These are phyloP conservation scores for Cyclanthera cordifolia DNA, from an alignment of 306 rosid species.

Conservation along the genomic window DNA sequence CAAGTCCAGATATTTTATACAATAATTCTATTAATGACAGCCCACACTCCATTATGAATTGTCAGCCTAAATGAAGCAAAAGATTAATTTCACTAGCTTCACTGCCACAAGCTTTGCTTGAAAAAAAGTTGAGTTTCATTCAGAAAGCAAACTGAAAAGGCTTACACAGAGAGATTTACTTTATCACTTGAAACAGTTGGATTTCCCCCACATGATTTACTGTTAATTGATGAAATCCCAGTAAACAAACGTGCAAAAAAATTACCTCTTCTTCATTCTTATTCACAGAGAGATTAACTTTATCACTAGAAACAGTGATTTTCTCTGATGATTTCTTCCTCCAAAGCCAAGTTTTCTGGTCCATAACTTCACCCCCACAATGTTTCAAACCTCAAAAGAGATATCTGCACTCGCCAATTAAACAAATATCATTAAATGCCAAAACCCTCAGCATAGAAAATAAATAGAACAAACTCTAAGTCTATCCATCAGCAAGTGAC, in stretches of 20 bases:
- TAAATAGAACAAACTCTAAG: no score
- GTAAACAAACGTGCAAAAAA: not conserved
- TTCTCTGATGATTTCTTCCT: slow-evolving; percentile 72
- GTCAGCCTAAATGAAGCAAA: not conserved
- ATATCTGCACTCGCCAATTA: not conserved
- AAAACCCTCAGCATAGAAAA: not conserved
- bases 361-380: slow-evolving; percentile 30
- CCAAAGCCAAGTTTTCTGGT: slow-evolving; percentile 71
- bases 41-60: not conserved
- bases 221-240: not conserved
- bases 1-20: not conserved
- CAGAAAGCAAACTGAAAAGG: no score
- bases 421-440: not conserved
- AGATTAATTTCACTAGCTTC: not conserved
- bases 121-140: not conserved
- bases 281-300: slow-evolving; percentile 22
- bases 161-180: not conserved
- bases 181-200: no score
- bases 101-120: not conserved
- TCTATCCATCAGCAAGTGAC: not conserved
- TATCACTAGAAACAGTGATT: slow-evolving; percentile 30
- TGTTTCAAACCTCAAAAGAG: not conserved
- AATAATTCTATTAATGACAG: not conserved
- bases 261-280: slow-evolving; percentile 58
- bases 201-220: not conserved